Conservation (phyloP, 1,284 basidiomycete genomes). For the Fomitopsis schrenkii region DNA sequence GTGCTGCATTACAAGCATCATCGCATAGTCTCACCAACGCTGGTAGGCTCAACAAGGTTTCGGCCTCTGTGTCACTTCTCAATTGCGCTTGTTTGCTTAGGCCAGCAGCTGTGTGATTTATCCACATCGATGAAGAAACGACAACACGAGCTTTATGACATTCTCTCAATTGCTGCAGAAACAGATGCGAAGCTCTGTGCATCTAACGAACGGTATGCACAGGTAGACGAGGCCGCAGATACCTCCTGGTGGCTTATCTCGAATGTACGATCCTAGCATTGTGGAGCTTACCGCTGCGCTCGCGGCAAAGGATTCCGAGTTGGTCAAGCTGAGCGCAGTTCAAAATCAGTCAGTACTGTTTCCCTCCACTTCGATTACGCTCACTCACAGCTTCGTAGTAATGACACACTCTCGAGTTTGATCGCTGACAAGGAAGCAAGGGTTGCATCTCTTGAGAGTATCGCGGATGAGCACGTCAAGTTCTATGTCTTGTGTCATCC, state of each 20-base stretch:
- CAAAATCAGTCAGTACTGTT: constrained; percentile 14
- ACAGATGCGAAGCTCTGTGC: constrained; percentile 15
- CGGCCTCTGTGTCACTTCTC: background rate
- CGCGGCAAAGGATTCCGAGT: constrained; percentile 14
- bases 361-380: background rate
- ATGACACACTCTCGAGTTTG: constrained; percentile 3
- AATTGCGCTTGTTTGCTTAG: constrained; percentile 2
- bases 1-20: constrained; percentile 18
- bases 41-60: constrained; percentile 13
- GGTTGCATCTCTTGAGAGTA: constrained; percentile 7
- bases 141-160: constrained; percentile 13
- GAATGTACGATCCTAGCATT: constrained; percentile 8
- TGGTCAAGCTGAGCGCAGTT: constrained; percentile 10
- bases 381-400: background rate
- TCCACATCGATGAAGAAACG: constrained; percentile 16
- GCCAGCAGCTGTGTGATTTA: constrained; percentile 16
- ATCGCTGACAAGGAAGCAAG: constrained; percentile 12
- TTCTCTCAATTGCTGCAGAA: constrained; percentile 15
- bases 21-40: constrained; percentile 16
- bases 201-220: constrained; percentile 20
- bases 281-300: constrained; percentile 10
- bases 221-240: background rate
- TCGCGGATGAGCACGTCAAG: constrained; percentile 11
- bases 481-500: background rate
- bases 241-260: background rate